Evolutionary conservation across 345 rosid genomes (phyloP), one percentile per base, ranked within the genome.

Genomic region (Murraya paniculata): DNA sequence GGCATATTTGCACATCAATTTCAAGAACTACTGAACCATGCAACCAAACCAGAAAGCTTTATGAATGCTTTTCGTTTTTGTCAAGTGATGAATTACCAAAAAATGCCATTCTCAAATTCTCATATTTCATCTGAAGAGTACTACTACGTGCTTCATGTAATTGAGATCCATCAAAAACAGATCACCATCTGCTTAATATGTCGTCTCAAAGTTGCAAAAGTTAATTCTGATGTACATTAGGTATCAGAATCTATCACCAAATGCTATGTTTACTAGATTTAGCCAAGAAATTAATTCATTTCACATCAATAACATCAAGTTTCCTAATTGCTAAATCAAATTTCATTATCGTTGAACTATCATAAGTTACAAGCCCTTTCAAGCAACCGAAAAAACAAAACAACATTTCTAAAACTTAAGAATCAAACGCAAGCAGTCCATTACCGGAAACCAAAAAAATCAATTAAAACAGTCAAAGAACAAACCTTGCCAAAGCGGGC

Each of bases 401-500:
- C 14, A 50, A 53, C 18, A 66, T 9, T 35, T 66, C 5, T 35
- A 9, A 11, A 66, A 31, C 57, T 53, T 53, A 19, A 24, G 4
- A 76, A 65, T 14, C 33, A 33, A 48, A 48, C 53, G 13, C 25
- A 53, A 58, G 48, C 22, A 36, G 28, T 14, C 60, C 61, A 61
- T 22, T 21, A 22, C 6, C 45, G 58, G 45, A 27, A 57, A 41
- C 5, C 33, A 70, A n/a, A 41, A 73, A 72, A 13, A 36, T n/a
- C 70, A 21, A 58, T n/a, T 5, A 21, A 50, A 4, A 31, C 16
- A 1, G 21, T 64, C 14, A 4, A 3, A 33, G 36, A 60, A 74
- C 81, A 79, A 76, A 95, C 98, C 98, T 91, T 68, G 95, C 97
- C 77, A 95, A 90, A 80, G 93, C 92, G 25, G 97, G 98, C 76